Conservation (phyloP, 139 green algal species). For the Closterium sp. region DNA sequence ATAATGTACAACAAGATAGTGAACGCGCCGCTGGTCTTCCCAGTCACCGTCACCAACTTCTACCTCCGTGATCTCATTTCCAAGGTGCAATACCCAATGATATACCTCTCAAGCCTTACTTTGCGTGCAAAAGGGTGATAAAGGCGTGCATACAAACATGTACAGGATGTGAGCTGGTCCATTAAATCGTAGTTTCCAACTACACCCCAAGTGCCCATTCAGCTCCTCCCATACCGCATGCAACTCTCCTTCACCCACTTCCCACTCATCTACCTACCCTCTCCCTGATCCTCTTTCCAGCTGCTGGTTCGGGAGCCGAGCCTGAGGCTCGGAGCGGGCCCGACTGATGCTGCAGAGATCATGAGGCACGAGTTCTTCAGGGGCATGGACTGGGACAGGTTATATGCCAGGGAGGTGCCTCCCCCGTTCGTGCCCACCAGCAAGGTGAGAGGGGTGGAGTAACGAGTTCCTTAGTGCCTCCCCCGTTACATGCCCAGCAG, state of each 20-base stretch:
- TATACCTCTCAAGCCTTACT: too few relatives aligned
- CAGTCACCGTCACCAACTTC: neutral
- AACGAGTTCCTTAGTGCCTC: too few relatives aligned
- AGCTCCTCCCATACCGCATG: neutral
- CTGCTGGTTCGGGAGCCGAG: constrained; percentile 50
- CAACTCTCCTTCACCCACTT: neutral
- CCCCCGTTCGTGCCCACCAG: constrained; percentile 32
- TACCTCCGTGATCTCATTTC: constrained; percentile 41
- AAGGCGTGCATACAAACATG: too few relatives aligned
- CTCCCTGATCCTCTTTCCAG: neutral
- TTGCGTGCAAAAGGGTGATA: too few relatives aligned
- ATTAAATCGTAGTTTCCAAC: too few relatives aligned
- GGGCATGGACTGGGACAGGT: constrained; percentile 22
- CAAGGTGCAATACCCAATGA: constrained; percentile 15
- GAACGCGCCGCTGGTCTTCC: constrained; percentile 37
- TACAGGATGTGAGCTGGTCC: too few relatives aligned
- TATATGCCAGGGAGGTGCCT: constrained; percentile 21
- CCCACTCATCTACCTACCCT: neutral
- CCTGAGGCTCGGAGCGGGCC: constrained; percentile 35
- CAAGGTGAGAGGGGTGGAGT: too few relatives aligned
- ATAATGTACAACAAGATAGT: constrained; percentile 53
- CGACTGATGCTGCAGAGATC: constrained; percentile 48
- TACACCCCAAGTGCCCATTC: too few relatives aligned
- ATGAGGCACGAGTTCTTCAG: constrained; percentile 55
- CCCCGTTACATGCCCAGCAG: too few relatives aligned